Conservation (phyloP, 2,329 filamentous ascomycete species). For the Cylindrodendrum hubeiense region DNA sequence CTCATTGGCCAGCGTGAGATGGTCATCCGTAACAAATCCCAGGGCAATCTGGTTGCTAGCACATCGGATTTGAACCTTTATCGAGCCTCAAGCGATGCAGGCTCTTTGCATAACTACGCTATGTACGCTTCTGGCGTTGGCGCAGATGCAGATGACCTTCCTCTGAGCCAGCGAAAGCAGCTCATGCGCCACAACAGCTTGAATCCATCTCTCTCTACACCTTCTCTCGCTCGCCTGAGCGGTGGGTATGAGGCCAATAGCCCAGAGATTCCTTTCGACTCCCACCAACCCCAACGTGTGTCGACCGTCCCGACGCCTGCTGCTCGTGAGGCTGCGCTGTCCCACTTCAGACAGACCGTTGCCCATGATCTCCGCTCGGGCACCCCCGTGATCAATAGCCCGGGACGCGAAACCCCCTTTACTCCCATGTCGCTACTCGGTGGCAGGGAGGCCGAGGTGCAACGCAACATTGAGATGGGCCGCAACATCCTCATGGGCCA, state of each 20-base stretch:
- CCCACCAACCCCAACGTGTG: constrained; percentile 65
- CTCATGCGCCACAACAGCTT: constrained; percentile 68
- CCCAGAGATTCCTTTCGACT: constrained; percentile 59
- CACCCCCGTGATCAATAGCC: constrained; percentile 48
- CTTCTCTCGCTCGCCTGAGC: constrained; percentile 37
- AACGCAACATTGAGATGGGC: constrained; percentile 65
- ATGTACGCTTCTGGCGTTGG: constrained; percentile 46
- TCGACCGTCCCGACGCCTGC: constrained; percentile 57
- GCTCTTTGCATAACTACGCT: constrained; percentile 54
- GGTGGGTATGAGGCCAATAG: constrained; percentile 47
- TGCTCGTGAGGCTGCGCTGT: constrained; percentile 70
- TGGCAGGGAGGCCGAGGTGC: constrained; percentile 55
- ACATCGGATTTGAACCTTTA: constrained; percentile 44
- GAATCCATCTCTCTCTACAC: constrained; percentile 46
- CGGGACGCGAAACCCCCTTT: constrained; percentile 56
- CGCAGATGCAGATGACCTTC: constrained; percentile 74
- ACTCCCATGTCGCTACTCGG: constrained; percentile 49
- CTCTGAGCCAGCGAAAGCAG: constrained; percentile 74
- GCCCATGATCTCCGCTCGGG: constrained; percentile 69
- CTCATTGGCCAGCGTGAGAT: constrained; percentile 68
- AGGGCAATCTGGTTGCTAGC: constrained; percentile 52
- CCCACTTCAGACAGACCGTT: constrained; percentile 75
- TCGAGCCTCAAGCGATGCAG: constrained; percentile 55
- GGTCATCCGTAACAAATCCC: constrained; percentile 65
- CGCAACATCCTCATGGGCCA: constrained; percentile 70